Evolutionary conservation across 2,329 filamentous ascomycete species (phyloP), one percentile per base, ranked within the genome.

Genomic region (Rhynchosporium secalis): DNA sequence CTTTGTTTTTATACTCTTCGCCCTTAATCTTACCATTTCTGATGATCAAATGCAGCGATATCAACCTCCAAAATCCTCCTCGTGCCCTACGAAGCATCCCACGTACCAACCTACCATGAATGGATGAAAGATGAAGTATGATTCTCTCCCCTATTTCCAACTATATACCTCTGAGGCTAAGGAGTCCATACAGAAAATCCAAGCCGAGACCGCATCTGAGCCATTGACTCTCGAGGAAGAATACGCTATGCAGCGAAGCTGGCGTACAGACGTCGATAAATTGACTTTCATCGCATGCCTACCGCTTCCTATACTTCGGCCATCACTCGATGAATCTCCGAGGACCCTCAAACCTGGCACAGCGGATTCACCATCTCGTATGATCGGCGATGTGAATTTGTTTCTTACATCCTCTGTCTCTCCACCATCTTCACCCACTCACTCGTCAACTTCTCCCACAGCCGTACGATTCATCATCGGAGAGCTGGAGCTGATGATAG

Each of bases 401-500:
- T 97, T 98, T 72, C 77, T 98, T 0, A 86, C 84, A 41, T 33
- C 51, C n/a, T 54, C 48, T 2, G 3, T 10, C 33, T 63, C 64
- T 61, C 59, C 49, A 31, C 45, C 29, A 13, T 74, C 81, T 0
- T 80, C 80, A 55, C 82, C 88, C 12, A 64, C 64, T 62, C 58
- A 46, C 33, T 67, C 28, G 10, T 29, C 28, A 9, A 15, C 2
- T 4, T 28, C 46, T 10, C 2, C 46, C 29, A 3, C 74, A 81
- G 0, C 80, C 80, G 54, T 82, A 88, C 10, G 63, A 63, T 62
- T 58, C 48, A 31, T 68, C 80, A 9, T 88, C 3, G 92, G 90
- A 29, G 92, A 96, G 72, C 76, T 96, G 6, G 91, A 96, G 75
- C 83, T 96, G 66, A 96, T 96, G 92, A 87, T 96, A 65, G 92